Base-by-base conservation (phyloP, 31 red algal species). In the Asparagopsis taxiformis region DNA sequence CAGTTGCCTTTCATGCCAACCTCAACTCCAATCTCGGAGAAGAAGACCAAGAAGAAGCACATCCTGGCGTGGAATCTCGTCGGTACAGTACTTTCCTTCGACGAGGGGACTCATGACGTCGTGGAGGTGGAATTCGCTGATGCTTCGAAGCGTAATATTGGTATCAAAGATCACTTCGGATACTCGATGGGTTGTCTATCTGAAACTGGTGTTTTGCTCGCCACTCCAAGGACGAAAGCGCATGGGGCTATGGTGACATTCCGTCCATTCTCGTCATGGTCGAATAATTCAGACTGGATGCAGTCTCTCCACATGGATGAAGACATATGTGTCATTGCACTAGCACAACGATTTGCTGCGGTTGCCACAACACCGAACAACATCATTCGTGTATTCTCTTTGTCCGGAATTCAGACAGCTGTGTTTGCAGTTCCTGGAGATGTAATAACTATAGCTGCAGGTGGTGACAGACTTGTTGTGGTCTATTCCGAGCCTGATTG, bases 111-210 rank as follows among this genome's bases (percentile, higher is more conserved):
- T 8, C 93, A 96, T 80, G 66, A 90, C 44, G 43, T 77, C 3
- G 65, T 96, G 32, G 93, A 86, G 51, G 65, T 96, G 1, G 87
- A 91, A 35, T 96, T 88, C 82, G 64, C 86, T 7, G 93, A 96
- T 37, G 68, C 77, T 1, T 55, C 67, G 15, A 65, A 56, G 29
- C 51, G 82, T 41, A 69, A 70, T 16, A 58, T 91, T 20, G 71
- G 79, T 9, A 91, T 96, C 55, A 91, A 77, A 21, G 93, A 96
- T 73, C 93, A 96, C 60, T 96, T 82, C 74, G 93, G 93, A 10
- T 87, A 77, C 62, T 76, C 81, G 0, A 64, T 75, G 37, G 90
- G 72, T 8, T 52, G 61, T 43, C 30, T 93, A 35, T 59, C 70
- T 54, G 75, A 85, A 31, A 50, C 48, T 34, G 90, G 90, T 25